A percentile compares a stretch with the other conserved stretches of the same genome.
phyloP scores from a whole-genome alignment of 148 eudicot genomes.

The Pharnaceum exiguum region DNA sequence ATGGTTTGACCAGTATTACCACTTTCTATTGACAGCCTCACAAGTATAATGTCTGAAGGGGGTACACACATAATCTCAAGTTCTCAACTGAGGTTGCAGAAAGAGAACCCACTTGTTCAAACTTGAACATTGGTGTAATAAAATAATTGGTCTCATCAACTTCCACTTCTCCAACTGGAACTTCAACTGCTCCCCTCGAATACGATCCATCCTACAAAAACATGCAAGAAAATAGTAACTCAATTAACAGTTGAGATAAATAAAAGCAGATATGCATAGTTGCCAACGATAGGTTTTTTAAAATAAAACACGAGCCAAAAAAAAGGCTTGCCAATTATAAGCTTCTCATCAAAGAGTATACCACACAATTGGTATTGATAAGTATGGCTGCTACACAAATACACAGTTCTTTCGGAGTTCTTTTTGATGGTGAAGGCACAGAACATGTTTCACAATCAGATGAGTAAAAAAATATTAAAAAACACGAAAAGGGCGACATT shows the following conservation, averaged over 20 bases:
- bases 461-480: no score
- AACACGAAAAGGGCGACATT: no score
- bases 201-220: slow-evolving; percentile 89
- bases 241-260: neutral
- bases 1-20: no score
- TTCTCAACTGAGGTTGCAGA: neutral
- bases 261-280: no score
- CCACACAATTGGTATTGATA: no score
- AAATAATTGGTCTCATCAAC: slow-evolving; percentile 58
- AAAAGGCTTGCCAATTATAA: neutral
- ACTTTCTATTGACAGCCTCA: no score
- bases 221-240: neutral
- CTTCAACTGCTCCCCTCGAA: slow-evolving; percentile 94
- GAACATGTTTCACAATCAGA: no score
- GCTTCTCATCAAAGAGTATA: neutral
- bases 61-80: no score
- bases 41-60: no score
- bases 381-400: neutral
- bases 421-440: no score
- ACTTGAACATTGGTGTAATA: slow-evolving; percentile 81
- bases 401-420: neutral
- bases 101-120: slow-evolving; percentile 74
- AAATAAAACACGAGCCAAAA: neutral
- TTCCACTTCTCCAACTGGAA: slow-evolving; percentile 71
- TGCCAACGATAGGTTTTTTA: no score